phyloP scores from a whole-genome alignment of 164 flowering plant species.

The Sedum album region DNA sequence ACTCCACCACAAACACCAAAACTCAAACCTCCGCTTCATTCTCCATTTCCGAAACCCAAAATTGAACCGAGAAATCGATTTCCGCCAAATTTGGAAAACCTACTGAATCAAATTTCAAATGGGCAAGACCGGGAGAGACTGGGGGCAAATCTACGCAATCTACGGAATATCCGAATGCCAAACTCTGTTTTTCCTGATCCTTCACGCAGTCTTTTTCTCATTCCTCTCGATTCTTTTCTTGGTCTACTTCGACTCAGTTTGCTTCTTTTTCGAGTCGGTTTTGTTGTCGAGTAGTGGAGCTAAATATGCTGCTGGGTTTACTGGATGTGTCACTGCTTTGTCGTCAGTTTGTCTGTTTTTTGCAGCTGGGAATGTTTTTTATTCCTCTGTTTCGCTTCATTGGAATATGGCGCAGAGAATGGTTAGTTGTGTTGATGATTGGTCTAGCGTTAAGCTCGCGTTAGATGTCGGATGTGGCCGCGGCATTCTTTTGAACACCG shows the following conservation, averaged over 20 bases:
- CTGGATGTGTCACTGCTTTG: constrained; percentile 62
- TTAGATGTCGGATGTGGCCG: constrained; percentile 91
- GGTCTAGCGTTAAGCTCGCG: constrained; percentile 73
- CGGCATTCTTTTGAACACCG: constrained; percentile 79
- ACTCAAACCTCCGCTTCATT: no score
- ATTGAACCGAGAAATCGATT: no score
- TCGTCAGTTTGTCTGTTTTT: constrained; percentile 70
- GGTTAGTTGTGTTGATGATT: constrained; percentile 55
- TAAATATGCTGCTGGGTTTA: constrained; percentile 66
- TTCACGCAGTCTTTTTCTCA: constrained; percentile 55
- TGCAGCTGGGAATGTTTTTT: constrained; percentile 70
- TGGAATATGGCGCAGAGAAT: constrained; percentile 85
- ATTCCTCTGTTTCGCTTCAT: constrained; percentile 64
- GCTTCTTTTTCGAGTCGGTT: constrained; percentile 23
- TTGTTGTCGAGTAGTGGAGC: constrained; percentile 33
- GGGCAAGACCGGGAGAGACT: constrained; percentile 62
- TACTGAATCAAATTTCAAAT: no score
- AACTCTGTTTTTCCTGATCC: constrained; percentile 49
- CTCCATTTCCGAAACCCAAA: no score
- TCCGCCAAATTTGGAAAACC: no score
- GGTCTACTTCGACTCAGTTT: constrained; percentile 48
- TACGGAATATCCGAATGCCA: constrained; percentile 88
- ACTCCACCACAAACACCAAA: no score
- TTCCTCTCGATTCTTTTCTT: constrained; percentile 46
- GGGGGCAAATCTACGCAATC: constrained; percentile 87